Evolutionary conservation across 257 asterid species (phyloP).

Genomic region (Capsicum pubescens): DNA sequence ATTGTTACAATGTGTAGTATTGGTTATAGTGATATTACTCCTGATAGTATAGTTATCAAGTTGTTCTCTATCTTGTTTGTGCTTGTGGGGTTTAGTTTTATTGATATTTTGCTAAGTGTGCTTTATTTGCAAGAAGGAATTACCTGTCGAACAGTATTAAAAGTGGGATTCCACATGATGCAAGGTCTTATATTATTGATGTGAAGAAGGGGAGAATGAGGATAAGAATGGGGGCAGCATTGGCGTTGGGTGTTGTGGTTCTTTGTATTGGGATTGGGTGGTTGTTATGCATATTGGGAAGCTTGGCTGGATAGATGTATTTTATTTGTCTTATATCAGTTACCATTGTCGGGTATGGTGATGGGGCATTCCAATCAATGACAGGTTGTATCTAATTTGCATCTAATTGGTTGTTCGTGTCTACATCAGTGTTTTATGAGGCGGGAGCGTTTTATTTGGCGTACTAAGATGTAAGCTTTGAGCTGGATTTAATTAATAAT

Average conservation of each 20-base stretch:
- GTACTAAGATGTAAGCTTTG: no score
- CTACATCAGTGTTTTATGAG: conserved; percentile 39
- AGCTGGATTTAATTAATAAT: no score
- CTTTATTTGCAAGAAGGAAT: conserved; percentile 89
- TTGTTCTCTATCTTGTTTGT: conserved; percentile 83
- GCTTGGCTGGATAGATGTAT: conserved; percentile 74
- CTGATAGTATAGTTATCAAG: conserved; percentile 66
- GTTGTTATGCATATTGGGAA: conserved; percentile 81
- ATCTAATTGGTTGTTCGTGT: conserved; percentile 91
- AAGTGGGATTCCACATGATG: conserved; percentile 53
- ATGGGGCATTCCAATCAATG: conserved; percentile 77
- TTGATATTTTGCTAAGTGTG: conserved; percentile 82
- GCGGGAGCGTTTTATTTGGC: no score
- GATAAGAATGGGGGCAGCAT: conserved; percentile 84
- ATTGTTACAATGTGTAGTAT: conserved; percentile 98
- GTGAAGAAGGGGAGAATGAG: conserved; percentile 98
- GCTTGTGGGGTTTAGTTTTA: conserved; percentile 90
- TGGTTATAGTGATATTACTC: conserved; percentile 96
- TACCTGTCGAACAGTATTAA: conserved; percentile 74
- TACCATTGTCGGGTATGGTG: conserved; percentile 97
- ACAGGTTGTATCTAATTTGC: conserved; percentile 79
- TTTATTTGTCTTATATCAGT: conserved; percentile 92
- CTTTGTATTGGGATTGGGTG: conserved; percentile 82
- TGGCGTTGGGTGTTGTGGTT: conserved; percentile 90
- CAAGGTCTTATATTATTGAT: conserved; percentile 74